Evolutionary conservation across 805 yeast genomes (phyloP), one percentile per base, ranked within the genome.

Genomic region (Pichia ethanolica): DNA sequence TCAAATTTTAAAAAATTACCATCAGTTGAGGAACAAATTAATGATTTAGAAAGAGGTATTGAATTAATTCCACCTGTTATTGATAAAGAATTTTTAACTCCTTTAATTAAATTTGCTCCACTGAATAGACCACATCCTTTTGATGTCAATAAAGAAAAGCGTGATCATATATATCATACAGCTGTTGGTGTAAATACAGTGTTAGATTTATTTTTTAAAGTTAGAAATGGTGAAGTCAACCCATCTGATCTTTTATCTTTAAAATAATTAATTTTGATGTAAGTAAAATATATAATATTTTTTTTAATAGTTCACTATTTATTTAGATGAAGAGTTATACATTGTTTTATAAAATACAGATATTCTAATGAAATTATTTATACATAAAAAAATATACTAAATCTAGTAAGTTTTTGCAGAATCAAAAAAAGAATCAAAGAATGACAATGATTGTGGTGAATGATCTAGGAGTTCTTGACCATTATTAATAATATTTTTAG

Each of bases 1-100:
- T 65, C 76, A 3, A 69, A 69, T n/a, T 60, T 60, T 30, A 61
- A 58, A n/a, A 20, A 53, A 5, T 58, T 76, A 25, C 82, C 82
- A 1, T 42, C 71, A 1, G 54, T 54, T 20, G 68, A 66, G 25
- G 76, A 72, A 28, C 78, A 74, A 56, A 43, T 47, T 6, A 49
- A 55, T 5, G 68, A 72, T 38, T 43, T 38, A 20, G 34, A 44
- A 5, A 34, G 50, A 7, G 42, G 7, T 5, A 30, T 38, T 2
- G 12, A 35, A n/a, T 28, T 48, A 13, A 32, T 25, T 26, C n/a
- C 42, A 10, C 44, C 37, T 5, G 14, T 35, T 25, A 47, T 54
- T 20, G 45, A 48, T 9, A 46, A 50, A 27, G 32, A 35, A 12
- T 56, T 56, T 20, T 52, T 57, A 26, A 40, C 44, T 10, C 58